Base-by-base conservation (phyloP, 192 early-diverging fungal genomes). In the Backusella tarrabulga region DNA sequence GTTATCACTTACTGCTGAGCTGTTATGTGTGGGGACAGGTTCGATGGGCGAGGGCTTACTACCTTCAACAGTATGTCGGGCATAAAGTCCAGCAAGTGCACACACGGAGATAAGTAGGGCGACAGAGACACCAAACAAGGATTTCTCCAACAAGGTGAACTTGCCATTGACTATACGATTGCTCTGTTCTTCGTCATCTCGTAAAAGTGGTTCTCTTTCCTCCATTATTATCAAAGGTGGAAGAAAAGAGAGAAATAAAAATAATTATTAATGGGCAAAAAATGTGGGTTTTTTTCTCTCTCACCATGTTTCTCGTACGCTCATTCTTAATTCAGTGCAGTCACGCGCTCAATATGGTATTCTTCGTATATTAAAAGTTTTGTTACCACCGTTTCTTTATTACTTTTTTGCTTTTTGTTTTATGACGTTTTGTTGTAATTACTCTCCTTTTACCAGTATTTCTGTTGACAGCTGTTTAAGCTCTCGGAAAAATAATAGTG, bases 21-120 rank as follows among this genome's bases (percentile, higher is more conserved):
- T 26, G 26, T 72, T 46, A 44, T 56, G 34, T 46, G 34, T 52
- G 46, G 68, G 73, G 26, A 34, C 4, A 12, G 46, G 36, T 67
- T 26, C 6, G 12, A 36, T 0, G 9, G 40, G 67, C 2, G 21
- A 19, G 23, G 75, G 75, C 9, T 1, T 56, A 15, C 38, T 68
- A 56, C 69, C 67, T 35, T 79, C 74, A 11, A 79, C 75, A 3
- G 56, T 63, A 26, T 76, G 76, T 36, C 73, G 66, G 11, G 83
- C 76, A 80, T 84, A 84, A 19, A 84, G 63, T 15, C 83, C 83
- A 40, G 71, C 78, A 80, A 84, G 80, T 26, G 80, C 74, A 26
- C 67, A 78, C 17, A 78, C 21, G 23, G 80, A 52, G 46, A 84
- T 72, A 44, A 84, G 75, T 2, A 84, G 38, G 2, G 60, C 44